These are phyloP conservation scores for Cordyceps pruinosa DNA, from an alignment of 2,329 filamentous ascomycete species.

Conservation along the genomic window DNA sequence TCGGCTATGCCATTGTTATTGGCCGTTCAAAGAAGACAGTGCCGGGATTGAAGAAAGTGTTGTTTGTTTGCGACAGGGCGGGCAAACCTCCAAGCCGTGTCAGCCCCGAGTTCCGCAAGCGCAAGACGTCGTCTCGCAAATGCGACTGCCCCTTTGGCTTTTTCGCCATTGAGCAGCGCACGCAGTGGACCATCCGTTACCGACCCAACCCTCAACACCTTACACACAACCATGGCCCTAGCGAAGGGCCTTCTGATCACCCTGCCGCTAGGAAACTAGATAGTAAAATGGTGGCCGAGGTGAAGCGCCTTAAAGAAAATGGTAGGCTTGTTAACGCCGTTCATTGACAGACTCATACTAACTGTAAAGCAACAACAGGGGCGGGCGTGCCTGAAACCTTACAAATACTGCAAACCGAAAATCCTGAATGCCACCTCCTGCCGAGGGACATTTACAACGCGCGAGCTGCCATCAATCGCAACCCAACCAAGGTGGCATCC, in stretches of 20 bases:
- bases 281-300: slow-evolving; percentile 60
- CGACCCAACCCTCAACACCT: slow-evolving; percentile 53
- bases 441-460: slow-evolving; percentile 63
- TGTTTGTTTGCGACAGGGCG: slow-evolving; percentile 60
- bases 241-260: slow-evolving; percentile 59
- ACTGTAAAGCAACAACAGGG: slow-evolving; percentile 39
- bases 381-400: slow-evolving; percentile 60
- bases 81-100: slow-evolving; percentile 56
- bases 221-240: slow-evolving; percentile 58
- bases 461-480: slow-evolving; percentile 58
- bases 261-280: slow-evolving; percentile 59
- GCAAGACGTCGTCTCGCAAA: slow-evolving; percentile 61
- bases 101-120: slow-evolving; percentile 57
- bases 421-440: slow-evolving; percentile 56
- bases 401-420: slow-evolving; percentile 56
- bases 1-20: slow-evolving; percentile 62
- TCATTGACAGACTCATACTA: slow-evolving; percentile 18
- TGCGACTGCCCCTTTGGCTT: slow-evolving; percentile 65
- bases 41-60: slow-evolving; percentile 58
- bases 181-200: slow-evolving; percentile 60
- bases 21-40: slow-evolving; percentile 62
- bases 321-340: slow-evolving; percentile 38
- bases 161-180: slow-evolving; percentile 60
- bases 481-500: slow-evolving; percentile 54
- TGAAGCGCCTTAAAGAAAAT: slow-evolving; percentile 59